These are phyloP conservation scores for Auricularia cornea DNA, from an alignment of 768 basidiomycete species.

Conservation along the genomic window DNA sequence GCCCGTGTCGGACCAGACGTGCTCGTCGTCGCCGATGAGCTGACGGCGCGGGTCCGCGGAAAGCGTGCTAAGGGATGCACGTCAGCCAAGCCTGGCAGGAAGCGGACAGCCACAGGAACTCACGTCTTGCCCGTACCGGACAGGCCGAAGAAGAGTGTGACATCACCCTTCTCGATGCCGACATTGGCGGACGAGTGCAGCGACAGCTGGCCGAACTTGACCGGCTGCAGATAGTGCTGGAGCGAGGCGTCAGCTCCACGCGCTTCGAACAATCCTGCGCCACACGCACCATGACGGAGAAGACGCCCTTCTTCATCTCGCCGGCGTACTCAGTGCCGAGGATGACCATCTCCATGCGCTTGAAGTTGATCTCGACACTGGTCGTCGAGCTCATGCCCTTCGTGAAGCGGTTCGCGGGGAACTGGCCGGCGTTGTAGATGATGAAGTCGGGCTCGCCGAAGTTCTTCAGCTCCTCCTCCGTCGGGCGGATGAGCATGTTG, in stretches of 20 bases:
- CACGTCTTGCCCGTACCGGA: constrained; percentile 95
- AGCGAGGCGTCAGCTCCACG: neutral
- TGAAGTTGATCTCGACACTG: constrained; percentile 99
- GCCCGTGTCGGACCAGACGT: constrained; percentile 97
- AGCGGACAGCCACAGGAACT: constrained; percentile 6
- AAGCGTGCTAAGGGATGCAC: constrained; percentile 48
- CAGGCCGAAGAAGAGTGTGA: constrained; percentile 98
- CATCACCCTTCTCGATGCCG: constrained; percentile 79
- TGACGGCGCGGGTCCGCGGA: constrained; percentile 91
- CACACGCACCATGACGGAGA: constrained; percentile 81
- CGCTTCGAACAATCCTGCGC: too few relatives aligned
- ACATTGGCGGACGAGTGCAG: constrained; percentile 98
- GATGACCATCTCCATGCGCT: constrained; percentile 99
- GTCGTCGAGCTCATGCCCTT: constrained; percentile 99
- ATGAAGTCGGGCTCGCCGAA: constrained; percentile 99
- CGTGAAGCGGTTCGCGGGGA: constrained; percentile 99
- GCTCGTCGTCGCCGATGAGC: constrained; percentile 98
- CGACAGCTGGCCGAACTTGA: constrained; percentile 96
- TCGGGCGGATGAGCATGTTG: constrained; percentile 99
- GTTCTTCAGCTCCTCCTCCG: constrained; percentile 82
- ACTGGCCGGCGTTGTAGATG: constrained; percentile 99
- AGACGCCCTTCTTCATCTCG: constrained; percentile 99
- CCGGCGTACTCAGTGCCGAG: constrained; percentile 97
- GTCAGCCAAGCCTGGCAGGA: neutral
- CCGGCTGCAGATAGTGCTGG: constrained; percentile 93